phyloP scores from a whole-genome alignment of 306 rosid genomes.

The Cicer bijugum region DNA sequence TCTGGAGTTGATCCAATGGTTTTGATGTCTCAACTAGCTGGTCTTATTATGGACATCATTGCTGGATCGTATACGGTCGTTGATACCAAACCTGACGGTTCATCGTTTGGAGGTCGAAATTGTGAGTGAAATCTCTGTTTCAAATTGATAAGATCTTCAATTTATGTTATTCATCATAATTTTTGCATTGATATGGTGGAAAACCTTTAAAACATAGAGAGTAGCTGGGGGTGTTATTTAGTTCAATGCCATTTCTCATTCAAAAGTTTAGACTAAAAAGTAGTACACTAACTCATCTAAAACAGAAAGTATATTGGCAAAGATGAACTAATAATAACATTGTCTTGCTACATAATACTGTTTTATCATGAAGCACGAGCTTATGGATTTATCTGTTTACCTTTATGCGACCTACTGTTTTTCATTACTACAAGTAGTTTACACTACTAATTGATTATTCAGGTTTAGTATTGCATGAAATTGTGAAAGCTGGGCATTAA shows the following conservation, averaged over 20 bases:
- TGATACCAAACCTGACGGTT: slow-evolving; percentile 63
- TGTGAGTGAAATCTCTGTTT: slow-evolving; percentile 66
- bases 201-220: slow-evolving; percentile 6
- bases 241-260: slow-evolving; percentile 33
- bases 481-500: neutral
- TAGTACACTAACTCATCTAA: slow-evolving; percentile 37
- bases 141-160: slow-evolving; percentile 12
- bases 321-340: slow-evolving; percentile 1
- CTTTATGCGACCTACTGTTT: neutral
- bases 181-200: slow-evolving; percentile 35
- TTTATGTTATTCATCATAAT: slow-evolving; percentile 40
- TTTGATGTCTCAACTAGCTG: slow-evolving; percentile 94
- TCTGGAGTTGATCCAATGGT: slow-evolving; percentile 93
- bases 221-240: slow-evolving; percentile 12
- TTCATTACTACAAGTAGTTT: slow-evolving; percentile 5
- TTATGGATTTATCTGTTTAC: slow-evolving; percentile 23
- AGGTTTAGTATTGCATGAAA: slow-evolving; percentile 26
- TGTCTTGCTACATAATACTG: slow-evolving; percentile 13
- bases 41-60: slow-evolving; percentile 95
- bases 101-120: slow-evolving; percentile 64
- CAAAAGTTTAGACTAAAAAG: slow-evolving; percentile 32
- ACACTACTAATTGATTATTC: slow-evolving; percentile 16
- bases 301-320: slow-evolving; percentile 22
- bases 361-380: neutral
- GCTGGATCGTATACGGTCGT: slow-evolving; percentile 80